Base-by-base conservation (phyloP, 2,329 filamentous ascomycete genomes). In the Hypoxylon sp. region DNA sequence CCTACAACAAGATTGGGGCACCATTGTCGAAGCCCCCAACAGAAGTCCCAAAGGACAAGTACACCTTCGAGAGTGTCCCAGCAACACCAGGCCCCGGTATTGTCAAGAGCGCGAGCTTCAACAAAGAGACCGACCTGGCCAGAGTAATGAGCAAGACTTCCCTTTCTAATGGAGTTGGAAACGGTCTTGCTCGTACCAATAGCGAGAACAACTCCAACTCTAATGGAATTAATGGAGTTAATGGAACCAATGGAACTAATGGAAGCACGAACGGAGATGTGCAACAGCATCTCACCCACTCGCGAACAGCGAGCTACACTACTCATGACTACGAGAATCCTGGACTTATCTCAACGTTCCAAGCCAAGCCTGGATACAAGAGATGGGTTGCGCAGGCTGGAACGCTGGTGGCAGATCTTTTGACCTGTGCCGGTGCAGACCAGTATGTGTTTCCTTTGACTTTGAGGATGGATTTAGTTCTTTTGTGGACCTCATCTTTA, bases 301-400 rank as follows among this genome's bases (percentile, higher is more conserved):
- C 82, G 4, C 79, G 82, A 25, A 72, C 72, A 34, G 84, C 82
- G 65, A 84, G 82, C 69, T 88, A 86, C 77, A 88, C 87, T 5
- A 89, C 86, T 36, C 89, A 92, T 75, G 90, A 92, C 74, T 86
- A 89, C 72, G 85, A 88, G 74, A 89, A 89, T 76, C 83, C 84
- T 52, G 80, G 82, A 14, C 84, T 86, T 59, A 80, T 87, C 68
- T 85, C 84, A 63, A 85, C 85, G 74, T 85, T 91, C 78, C 88
- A 93, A 78, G 90, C 93, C 19, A 94, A 95, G 78, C 93, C 94
- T 6, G 96, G 96, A 55, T 99, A 99, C 81, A 96, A 96, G 83
- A 93, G 97, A 82, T 99, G 96, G 96, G 95, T 99, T 70, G 96
- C 96, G 21, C 96, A 98, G 82, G 94, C 96, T 45, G 96, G 96